Evolutionary conservation across 345 rosid genomes (phyloP).

Genomic region (Excoecaria agallocha): DNA sequence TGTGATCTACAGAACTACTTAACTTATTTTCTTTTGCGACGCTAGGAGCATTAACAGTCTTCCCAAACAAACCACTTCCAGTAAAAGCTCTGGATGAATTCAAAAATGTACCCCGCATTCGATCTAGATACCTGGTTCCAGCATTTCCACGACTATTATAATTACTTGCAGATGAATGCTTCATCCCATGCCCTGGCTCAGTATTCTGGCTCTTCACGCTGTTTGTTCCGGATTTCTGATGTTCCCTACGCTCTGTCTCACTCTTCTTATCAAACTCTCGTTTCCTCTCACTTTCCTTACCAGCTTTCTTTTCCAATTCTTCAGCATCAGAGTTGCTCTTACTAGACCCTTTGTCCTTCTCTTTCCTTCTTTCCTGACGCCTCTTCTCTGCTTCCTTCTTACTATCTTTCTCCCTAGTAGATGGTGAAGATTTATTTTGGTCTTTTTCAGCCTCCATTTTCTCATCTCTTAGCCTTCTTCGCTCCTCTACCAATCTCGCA

Average conservation of each 20-base stretch:
- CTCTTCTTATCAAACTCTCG: slow-evolving; percentile 54
- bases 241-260: slow-evolving; percentile 47
- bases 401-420: slow-evolving; percentile 53
- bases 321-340: slow-evolving; percentile 90
- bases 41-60: slow-evolving; percentile 44
- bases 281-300: slow-evolving; percentile 62
- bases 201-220: slow-evolving; percentile 37
- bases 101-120: slow-evolving; percentile 77
- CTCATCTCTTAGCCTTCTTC: slow-evolving; percentile 83
- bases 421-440: slow-evolving; percentile 40
- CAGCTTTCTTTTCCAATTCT: slow-evolving; percentile 67
- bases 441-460: slow-evolving; percentile 68
- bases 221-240: slow-evolving; percentile 50
- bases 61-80: slow-evolving; percentile 81
- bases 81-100: slow-evolving; percentile 82
- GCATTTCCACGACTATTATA: slow-evolving; percentile 43
- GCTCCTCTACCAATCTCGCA: slow-evolving; percentile 89
- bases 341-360: slow-evolving; percentile 80
- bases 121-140: slow-evolving; percentile 77
- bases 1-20: slow-evolving; percentile 45
- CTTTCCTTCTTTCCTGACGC: slow-evolving; percentile 83
- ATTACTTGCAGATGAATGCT: slow-evolving; percentile 44
- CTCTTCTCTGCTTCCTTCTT: slow-evolving; percentile 77
- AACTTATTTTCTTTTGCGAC: slow-evolving; percentile 57
- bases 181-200: slow-evolving; percentile 47